These are phyloP conservation scores for Candida odintsovae DNA, from an alignment of 805 yeast species.

Conservation along the genomic window DNA sequence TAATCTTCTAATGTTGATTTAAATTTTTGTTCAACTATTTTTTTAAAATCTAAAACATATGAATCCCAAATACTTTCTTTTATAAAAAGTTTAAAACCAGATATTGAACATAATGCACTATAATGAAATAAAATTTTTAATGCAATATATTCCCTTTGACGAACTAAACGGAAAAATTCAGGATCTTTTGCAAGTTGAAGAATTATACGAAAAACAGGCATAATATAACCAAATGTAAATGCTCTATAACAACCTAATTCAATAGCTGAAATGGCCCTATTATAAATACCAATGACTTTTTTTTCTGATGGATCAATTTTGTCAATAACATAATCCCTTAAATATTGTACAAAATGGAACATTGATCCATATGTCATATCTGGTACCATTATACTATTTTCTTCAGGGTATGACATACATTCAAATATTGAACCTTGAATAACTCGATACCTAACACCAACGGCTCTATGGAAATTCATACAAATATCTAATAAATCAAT, in stretches of 20 bases:
- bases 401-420: slow-evolving; percentile 10
- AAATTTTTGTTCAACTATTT: slow-evolving; percentile 1
- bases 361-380: background rate
- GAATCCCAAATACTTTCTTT: slow-evolving; percentile 18
- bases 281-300: slow-evolving; percentile 1
- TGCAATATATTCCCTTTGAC: slow-evolving; percentile 13
- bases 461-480: slow-evolving; percentile 5
- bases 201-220: slow-evolving; percentile 15
- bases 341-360: slow-evolving; percentile 14
- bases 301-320: slow-evolving; percentile 2
- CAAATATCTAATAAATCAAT: slow-evolving; percentile 15
- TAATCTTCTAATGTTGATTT: slow-evolving; percentile 12
- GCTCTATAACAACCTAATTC: slow-evolving; percentile 17
- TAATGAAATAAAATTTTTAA: slow-evolving; percentile 18
- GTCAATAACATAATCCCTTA: slow-evolving; percentile 9
- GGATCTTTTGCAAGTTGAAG: slow-evolving; percentile 6
- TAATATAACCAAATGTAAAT: slow-evolving; percentile 13
- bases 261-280: slow-evolving; percentile 9
- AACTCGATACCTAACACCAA: slow-evolving; percentile 1
- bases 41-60: slow-evolving; percentile 11
- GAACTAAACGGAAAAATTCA: slow-evolving; percentile 9
- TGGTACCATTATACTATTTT: slow-evolving; percentile 8
- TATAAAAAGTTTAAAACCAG: slow-evolving; percentile 16
- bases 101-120: slow-evolving; percentile 16
- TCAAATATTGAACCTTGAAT: slow-evolving; percentile 11